Percentiles rank a stretch among this genome's conserved stretches.
Conservation (phyloP, 257 asterid genomes). For the Solanum dulcamara region DNA sequence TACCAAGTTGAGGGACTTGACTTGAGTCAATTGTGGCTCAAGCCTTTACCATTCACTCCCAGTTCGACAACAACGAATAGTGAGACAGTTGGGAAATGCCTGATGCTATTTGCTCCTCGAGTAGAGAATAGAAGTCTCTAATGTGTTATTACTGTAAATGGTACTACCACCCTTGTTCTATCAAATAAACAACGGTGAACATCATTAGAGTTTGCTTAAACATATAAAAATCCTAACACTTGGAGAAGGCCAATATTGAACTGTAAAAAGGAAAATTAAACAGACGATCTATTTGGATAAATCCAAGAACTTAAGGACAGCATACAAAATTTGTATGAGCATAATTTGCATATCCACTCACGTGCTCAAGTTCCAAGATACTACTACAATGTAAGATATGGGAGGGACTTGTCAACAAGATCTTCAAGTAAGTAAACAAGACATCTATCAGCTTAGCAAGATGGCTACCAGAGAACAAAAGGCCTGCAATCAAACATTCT, state of each 20-base stretch:
- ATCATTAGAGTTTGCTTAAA: background rate
- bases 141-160: background rate
- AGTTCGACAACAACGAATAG: background rate
- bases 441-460: background rate
- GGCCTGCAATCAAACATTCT: conserved; percentile 24
- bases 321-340: background rate
- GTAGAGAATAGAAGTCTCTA: background rate
- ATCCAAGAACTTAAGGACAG: background rate
- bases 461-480: background rate
- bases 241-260: background rate
- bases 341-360: background rate
- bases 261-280: background rate
- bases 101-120: background rate
- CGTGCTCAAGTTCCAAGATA: background rate
- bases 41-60: background rate
- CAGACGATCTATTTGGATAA: background rate
- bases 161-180: too few relatives aligned
- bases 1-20: background rate
- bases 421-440: background rate
- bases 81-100: background rate
- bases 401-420: background rate
- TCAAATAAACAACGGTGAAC: background rate
- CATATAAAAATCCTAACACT: background rate
- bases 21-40: background rate
- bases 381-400: background rate